These are phyloP conservation scores for Candida ipomoeae DNA, from an alignment of 805 yeast genomes.

Conservation along the genomic window DNA sequence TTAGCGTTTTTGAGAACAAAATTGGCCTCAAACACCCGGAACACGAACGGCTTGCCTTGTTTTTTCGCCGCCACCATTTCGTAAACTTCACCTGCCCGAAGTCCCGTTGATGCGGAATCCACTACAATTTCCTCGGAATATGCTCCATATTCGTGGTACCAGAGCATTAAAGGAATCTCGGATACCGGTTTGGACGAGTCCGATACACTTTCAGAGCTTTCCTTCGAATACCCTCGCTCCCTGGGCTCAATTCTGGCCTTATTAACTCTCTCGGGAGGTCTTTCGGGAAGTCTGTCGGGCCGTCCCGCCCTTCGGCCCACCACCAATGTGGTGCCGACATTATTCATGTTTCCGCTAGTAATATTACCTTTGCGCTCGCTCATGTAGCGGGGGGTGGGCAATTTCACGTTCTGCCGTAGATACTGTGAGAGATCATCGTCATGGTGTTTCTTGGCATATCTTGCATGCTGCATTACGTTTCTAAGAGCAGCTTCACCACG, in stretches of 20 bases:
- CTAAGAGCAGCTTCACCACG: background rate
- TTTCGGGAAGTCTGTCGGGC: background rate
- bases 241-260: background rate
- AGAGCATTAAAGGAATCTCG: constrained; percentile 18
- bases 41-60: constrained; percentile 9
- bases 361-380: constrained; percentile 8
- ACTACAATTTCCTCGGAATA: constrained; percentile 58
- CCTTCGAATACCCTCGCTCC: constrained; percentile 1
- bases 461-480: constrained; percentile 10
- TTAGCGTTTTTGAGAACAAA: constrained; percentile 13
- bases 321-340: constrained; percentile 16
- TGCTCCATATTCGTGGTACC: constrained; percentile 67
- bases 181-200: background rate
- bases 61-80: constrained; percentile 32
- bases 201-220: background rate
- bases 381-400: constrained; percentile 3
- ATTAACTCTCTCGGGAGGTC: background rate
- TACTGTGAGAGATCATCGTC: constrained; percentile 11
- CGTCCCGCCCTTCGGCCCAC: constrained; percentile 10
- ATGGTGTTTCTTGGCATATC: constrained; percentile 2
- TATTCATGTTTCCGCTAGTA: constrained; percentile 15
- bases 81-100: constrained; percentile 71
- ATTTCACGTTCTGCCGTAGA: constrained; percentile 12
- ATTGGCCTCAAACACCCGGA: constrained; percentile 10
- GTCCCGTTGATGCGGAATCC: constrained; percentile 58